These are phyloP conservation scores for Arxiozyma slooffiae DNA, from an alignment of 1,139 yeast species.

Conservation along the genomic window DNA sequence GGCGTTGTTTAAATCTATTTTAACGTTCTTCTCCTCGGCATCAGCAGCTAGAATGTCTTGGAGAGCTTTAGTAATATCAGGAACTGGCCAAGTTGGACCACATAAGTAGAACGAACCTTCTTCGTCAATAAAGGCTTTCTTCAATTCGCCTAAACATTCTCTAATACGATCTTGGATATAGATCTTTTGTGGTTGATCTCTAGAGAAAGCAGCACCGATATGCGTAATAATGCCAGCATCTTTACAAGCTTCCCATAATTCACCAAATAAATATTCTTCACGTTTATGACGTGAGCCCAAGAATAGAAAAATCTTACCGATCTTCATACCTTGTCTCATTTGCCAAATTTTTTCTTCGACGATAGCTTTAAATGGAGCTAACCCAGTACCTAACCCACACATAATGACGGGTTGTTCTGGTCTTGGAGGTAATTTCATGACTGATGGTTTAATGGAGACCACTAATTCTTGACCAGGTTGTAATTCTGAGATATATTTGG, in stretches of 20 bases:
- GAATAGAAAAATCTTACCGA: conserved; percentile 82
- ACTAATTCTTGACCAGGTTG: conserved; percentile 75
- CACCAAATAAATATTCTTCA: conserved; percentile 94
- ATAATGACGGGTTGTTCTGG: conserved; percentile 85
- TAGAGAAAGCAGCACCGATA: conserved; percentile 95
- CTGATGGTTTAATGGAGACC: conserved; percentile 93
- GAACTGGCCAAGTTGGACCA: conserved; percentile 99
- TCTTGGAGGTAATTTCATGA: conserved; percentile 87
- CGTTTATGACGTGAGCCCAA: conserved; percentile 93
- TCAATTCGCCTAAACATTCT: conserved; percentile 61
- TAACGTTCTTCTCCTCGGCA: conserved; percentile 56
- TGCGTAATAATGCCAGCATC: conserved; percentile 89
- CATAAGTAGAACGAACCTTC: conserved; percentile 90
- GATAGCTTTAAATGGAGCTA: conserved; percentile 97
- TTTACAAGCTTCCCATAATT: conserved; percentile 91
- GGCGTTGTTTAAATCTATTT: conserved; percentile 63
- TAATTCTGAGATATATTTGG: conserved; percentile 77
- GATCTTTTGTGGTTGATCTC: conserved; percentile 92
- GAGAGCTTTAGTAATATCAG: conserved; percentile 86
- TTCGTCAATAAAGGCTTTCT: conserved; percentile 67
- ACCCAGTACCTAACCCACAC: conserved; percentile 97
- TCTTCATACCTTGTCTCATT: conserved; percentile 73
- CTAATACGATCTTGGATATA: conserved; percentile 92
- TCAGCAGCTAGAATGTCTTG: conserved; percentile 70
- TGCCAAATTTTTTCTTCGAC: conserved; percentile 95